phyloP scores from a whole-genome alignment of 129 eudicot genomes.

The Mikania micrantha region DNA sequence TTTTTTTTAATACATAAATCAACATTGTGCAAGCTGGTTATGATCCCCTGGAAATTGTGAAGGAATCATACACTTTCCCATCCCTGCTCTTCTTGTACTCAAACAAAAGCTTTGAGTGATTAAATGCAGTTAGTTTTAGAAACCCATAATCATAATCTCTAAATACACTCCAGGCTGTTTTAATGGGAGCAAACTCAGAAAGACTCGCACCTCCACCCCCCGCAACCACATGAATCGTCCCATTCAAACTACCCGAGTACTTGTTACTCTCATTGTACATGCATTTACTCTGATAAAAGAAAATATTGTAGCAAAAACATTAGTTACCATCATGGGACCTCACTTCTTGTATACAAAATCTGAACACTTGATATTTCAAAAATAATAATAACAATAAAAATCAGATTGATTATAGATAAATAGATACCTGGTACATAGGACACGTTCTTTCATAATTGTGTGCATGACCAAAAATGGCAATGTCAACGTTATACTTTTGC shows the following conservation, averaged over 20 bases:
- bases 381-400: neutral
- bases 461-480: constrained; percentile 67
- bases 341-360: no score
- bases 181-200: constrained; percentile 31
- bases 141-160: no score
- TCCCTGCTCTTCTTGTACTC: constrained; percentile 70
- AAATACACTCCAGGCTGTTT: constrained; percentile 52
- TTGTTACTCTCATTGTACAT: constrained; percentile 39
- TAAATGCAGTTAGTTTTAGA: constrained; percentile 59
- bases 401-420: no score
- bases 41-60: constrained; percentile 51
- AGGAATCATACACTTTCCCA: constrained; percentile 64
- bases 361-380: neutral
- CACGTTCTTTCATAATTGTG: constrained; percentile 75
- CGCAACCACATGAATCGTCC: no score
- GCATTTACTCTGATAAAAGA: constrained; percentile 38
- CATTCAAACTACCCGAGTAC: constrained; percentile 48
- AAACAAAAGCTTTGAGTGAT: constrained; percentile 52
- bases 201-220: constrained; percentile 70
- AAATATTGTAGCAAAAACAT: constrained; percentile 26
- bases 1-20: no score
- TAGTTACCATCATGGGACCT: no score
- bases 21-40: neutral
- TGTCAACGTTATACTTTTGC: constrained; percentile 71
- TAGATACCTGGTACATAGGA: constrained; percentile 59